These are phyloP conservation scores for Roridomyces roridus DNA, from an alignment of 768 basidiomycete genomes.

Conservation along the genomic window DNA sequence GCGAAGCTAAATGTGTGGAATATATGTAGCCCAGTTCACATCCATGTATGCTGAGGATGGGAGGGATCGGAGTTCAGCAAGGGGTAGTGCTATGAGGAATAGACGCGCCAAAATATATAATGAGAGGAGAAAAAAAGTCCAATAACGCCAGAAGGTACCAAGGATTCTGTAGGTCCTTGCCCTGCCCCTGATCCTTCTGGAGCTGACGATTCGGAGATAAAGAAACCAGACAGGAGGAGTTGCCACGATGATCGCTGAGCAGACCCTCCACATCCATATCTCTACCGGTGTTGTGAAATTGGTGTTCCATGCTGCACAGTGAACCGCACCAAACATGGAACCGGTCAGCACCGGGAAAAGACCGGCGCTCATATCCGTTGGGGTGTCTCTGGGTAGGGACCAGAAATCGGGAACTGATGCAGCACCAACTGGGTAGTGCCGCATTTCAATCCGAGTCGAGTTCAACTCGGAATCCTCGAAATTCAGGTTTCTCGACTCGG, in stretches of 20 bases:
- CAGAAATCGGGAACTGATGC: too few species aligned
- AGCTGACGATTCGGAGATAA: too few species aligned
- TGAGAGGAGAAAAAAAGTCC: too few species aligned
- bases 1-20: slow-evolving; percentile 27
- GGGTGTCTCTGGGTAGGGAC: too few species aligned
- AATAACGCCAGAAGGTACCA: background rate
- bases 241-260: slow-evolving; percentile 16
- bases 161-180: slow-evolving; percentile 5
- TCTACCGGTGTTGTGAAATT: slow-evolving; percentile 25
- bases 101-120: background rate
- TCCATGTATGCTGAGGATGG: slow-evolving; percentile 5
- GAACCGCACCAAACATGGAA: slow-evolving; percentile 33
- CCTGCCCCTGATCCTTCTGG: too few species aligned
- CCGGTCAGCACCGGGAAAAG: background rate
- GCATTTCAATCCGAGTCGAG: too few species aligned
- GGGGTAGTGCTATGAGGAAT: background rate
- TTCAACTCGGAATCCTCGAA: too few species aligned
- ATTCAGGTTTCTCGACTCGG: too few species aligned
- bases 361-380: too few species aligned
- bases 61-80: background rate
- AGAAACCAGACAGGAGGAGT: background rate
- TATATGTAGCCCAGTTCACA: slow-evolving; percentile 25
- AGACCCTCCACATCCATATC: slow-evolving; percentile 27
- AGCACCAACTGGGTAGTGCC: too few species aligned
- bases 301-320: slow-evolving; percentile 32